Evolutionary conservation across 805 yeast species (phyloP), one percentile per base, ranked within the genome.

Genomic region (Ogataea thermomethanolica): DNA sequence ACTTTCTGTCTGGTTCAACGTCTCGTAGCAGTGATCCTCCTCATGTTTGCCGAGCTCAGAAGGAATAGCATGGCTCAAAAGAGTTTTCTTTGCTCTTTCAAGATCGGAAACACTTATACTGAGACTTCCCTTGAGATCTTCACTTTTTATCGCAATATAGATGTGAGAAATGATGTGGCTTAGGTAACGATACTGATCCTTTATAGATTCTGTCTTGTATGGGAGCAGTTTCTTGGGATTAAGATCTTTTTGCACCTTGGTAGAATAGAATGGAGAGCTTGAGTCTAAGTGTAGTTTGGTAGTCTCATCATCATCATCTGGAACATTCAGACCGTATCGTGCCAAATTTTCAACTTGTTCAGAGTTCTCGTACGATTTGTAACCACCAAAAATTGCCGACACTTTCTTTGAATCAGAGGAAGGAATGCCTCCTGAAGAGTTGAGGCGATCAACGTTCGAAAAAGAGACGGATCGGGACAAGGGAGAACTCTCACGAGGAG

Each of bases 81-180:
- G 28, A 0, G 45, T 41, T 8, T 45, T 46, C 29, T 37, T 51
- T 2, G 66, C 65, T 11, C 65, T 53, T 1, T 84, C 79, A 42
- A 85, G 65, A 51, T 85, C 95, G 44, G 75, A 76, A 8, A 85
- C 79, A 8, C 84, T 76, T 9, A 85, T 76, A 3, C 78, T 72
- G 15, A 87, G 66, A 7, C 74, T 66, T 2, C 95, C 91, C 53
- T 78, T 82, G 11, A 88, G 66, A 57, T 88, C 95, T 46, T 82
- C 66, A 3, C 93, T 76, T 42, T 76, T 72, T 33, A 86, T 73
- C 8, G 96, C 88, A 41, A 86, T 77, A 58, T 85, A 85, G 13
- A 93, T 61, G 59, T 86, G 88, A 2, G 83, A 74, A 24, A 90
- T 71, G n/a, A 91, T 84, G 54, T 84, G 93, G 31, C 85, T 73